phyloP scores from a whole-genome alignment of 352 stramenopile genomes.

The Blastocystis sp. region DNA sequence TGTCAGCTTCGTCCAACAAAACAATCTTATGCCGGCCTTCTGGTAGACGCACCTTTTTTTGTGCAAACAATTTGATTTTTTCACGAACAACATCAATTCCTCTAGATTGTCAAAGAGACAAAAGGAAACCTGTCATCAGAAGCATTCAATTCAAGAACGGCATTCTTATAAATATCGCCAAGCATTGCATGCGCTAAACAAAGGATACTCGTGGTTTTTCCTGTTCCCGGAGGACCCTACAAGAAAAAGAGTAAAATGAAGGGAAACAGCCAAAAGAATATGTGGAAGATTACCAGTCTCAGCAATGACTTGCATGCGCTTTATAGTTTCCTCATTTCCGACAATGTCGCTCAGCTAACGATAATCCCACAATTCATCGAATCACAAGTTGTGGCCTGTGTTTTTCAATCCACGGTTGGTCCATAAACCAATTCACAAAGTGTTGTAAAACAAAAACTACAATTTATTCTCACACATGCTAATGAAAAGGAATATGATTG shows the following conservation, averaged over 20 bases:
- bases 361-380: neutral
- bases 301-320: slow-evolving; percentile 86
- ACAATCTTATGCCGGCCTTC: slow-evolving; percentile 90
- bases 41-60: slow-evolving; percentile 89
- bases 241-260: neutral
- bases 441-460: too few relatives aligned
- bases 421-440: neutral
- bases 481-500: neutral
- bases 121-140: slow-evolving; percentile 80
- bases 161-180: slow-evolving; percentile 70
- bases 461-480: too few relatives aligned
- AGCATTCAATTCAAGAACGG: slow-evolving; percentile 94
- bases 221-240: slow-evolving; percentile 78
- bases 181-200: slow-evolving; percentile 81
- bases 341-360: slow-evolving; percentile 82
- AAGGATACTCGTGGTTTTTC: slow-evolving; percentile 85
- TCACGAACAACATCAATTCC: slow-evolving; percentile 80
- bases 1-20: slow-evolving; percentile 96
- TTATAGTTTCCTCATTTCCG: slow-evolving; percentile 92
- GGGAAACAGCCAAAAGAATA: slow-evolving; percentile 82
- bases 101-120: slow-evolving; percentile 40
- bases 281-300: slow-evolving; percentile 94
- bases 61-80: slow-evolving; percentile 98
- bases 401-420: slow-evolving; percentile 92
- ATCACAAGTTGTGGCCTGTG: slow-evolving; percentile 80